Percentiles rank a stretch among this genome's conserved stretches.
Conservation (phyloP, 306 rosid genomes). For the Glycine soja region DNA sequence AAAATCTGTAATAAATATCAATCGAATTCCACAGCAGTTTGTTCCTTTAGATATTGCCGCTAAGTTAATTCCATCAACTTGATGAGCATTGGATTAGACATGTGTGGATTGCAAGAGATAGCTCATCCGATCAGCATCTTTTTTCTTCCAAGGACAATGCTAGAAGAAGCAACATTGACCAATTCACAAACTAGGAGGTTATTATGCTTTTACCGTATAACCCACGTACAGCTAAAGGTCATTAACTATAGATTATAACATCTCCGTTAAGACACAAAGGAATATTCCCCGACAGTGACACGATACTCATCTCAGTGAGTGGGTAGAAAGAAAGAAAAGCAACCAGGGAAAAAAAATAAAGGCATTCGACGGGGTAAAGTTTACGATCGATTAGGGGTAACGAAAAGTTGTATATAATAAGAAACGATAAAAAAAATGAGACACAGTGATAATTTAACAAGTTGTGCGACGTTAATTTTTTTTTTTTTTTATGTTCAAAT, state of each 20-base stretch:
- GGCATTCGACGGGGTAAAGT: slow-evolving; percentile 45
- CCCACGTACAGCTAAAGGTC: not conserved
- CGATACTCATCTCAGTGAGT: not conserved
- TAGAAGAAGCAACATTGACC: slow-evolving; percentile 8
- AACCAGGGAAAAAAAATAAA: not conserved
- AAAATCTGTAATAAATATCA: not conserved
- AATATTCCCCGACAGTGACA: slow-evolving; percentile 7
- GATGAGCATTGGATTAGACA: slow-evolving; percentile 6
- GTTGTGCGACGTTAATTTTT: not conserved
- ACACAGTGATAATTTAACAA: not conserved
- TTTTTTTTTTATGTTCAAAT: not conserved
- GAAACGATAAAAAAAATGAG: not conserved
- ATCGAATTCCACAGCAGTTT: not conserved
- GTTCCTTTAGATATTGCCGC: slow-evolving; percentile 8
- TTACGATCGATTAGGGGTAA: not conserved
- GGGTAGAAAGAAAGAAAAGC: not conserved
- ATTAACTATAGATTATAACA: not conserved
- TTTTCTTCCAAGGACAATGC: not conserved
- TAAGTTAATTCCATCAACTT: slow-evolving; percentile 18
- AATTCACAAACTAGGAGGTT: not conserved
- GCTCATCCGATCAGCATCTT: not conserved
- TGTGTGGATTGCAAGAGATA: not conserved
- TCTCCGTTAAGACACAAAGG: not conserved
- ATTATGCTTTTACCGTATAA: slow-evolving; percentile 23
- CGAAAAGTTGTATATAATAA: not conserved